Conservation (phyloP, 306 rosid species). For the Mimosa bimucronata region DNA sequence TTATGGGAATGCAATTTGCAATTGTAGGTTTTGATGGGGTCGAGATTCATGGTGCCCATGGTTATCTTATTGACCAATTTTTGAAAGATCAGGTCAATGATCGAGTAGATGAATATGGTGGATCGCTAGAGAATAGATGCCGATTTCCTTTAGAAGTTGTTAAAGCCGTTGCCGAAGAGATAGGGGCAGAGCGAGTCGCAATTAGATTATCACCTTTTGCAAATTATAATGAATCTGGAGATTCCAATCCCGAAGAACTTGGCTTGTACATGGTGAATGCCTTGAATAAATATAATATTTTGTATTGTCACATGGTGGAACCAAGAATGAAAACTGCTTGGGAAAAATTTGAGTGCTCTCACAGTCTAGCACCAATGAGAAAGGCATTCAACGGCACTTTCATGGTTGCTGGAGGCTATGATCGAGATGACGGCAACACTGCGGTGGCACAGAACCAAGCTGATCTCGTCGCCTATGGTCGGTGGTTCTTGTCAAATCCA, state of each 20-base stretch:
- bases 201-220: conserved; percentile 70
- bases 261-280: conserved; percentile 55
- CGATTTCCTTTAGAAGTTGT: conserved; percentile 61
- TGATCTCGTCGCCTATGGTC: conserved; percentile 39
- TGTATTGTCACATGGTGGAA: conserved; percentile 73
- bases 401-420: conserved; percentile 61
- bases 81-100: conserved; percentile 66
- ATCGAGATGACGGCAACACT: conserved; percentile 50
- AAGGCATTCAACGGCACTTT: conserved; percentile 67
- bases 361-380: conserved; percentile 58
- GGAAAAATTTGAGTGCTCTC: conserved; percentile 33
- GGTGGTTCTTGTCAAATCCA: conserved; percentile 63
- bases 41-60: conserved; percentile 76
- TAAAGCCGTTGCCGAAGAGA: conserved; percentile 55
- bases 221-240: conserved; percentile 44
- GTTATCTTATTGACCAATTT: conserved; percentile 71
- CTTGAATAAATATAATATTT: conserved; percentile 51
- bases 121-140: conserved; percentile 68
- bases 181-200: conserved; percentile 69
- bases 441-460: conserved; percentile 51
- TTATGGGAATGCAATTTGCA: neutral
- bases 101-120: conserved; percentile 71
- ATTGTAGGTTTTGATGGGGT: conserved; percentile 77
- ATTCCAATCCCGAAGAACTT: conserved; percentile 58
- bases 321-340: conserved; percentile 49